These are phyloP conservation scores for Gaeumannomyces tritici DNA, from an alignment of 2,329 filamentous ascomycete genomes.

Conservation along the genomic window DNA sequence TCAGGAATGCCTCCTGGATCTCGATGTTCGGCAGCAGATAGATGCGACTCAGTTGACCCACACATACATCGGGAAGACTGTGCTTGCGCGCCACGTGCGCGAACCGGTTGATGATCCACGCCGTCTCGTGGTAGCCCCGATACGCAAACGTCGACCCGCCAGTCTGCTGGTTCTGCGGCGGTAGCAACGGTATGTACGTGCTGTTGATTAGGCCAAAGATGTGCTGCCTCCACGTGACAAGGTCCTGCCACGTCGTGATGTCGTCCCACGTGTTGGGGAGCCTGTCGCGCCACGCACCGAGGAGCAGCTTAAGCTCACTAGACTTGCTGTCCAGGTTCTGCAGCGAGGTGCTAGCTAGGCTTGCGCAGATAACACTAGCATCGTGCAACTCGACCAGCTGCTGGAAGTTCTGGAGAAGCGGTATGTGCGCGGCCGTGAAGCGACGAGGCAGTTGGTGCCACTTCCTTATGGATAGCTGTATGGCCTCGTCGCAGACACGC, in stretches of 20 bases:
- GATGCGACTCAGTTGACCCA: constrained; percentile 91
- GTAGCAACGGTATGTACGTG: constrained; percentile 80
- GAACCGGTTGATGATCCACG: constrained; percentile 99
- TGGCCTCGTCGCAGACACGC: constrained; percentile 88
- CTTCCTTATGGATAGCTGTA: constrained; percentile 92
- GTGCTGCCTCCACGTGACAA: constrained; percentile 99
- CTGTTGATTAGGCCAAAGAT: constrained; percentile 97
- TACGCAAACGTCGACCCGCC: constrained; percentile 93
- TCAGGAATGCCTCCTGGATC: constrained; percentile 97
- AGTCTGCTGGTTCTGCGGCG: constrained; percentile 68
- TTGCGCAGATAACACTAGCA: constrained; percentile 91
- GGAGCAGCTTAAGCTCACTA: constrained; percentile 84
- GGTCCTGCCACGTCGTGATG: constrained; percentile 97
- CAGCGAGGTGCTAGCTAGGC: constrained; percentile 74
- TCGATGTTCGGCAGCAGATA: constrained; percentile 99
- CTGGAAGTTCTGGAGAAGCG: constrained; percentile 94
- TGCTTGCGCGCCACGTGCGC: constrained; percentile 97
- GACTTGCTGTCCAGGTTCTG: constrained; percentile 88
- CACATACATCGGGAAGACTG: constrained; percentile 92
- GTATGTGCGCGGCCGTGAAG: constrained; percentile 91
- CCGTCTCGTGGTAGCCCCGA: constrained; percentile 94
- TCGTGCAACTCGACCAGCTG: constrained; percentile 95
- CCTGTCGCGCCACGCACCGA: constrained; percentile 91
- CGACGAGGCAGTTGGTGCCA: constrained; percentile 96
- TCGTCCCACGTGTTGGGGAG: constrained; percentile 98